Evolutionary conservation across 352 stramenopile genomes (phyloP).

Genomic region (Phytophthora uliginosa): DNA sequence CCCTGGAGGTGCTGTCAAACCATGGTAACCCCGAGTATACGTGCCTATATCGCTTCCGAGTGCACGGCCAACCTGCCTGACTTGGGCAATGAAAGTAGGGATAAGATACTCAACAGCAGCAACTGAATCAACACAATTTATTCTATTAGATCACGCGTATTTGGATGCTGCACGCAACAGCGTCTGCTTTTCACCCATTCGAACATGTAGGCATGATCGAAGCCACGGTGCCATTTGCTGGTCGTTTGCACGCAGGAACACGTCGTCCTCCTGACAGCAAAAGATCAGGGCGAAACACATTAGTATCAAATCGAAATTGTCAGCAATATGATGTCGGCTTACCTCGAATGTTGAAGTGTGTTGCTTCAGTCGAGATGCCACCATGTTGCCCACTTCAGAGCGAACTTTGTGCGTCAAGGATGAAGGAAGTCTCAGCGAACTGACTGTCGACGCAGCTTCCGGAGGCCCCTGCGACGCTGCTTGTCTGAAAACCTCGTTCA

Average conservation of each 20-base stretch:
- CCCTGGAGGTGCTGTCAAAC: constrained; percentile 84
- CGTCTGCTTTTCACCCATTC: constrained; percentile 75
- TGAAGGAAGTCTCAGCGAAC: constrained; percentile 37
- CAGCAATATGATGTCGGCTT: constrained; percentile 4
- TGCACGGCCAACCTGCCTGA: constrained; percentile 71
- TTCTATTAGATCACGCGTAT: constrained; percentile 34
- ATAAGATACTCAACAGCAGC: constrained; percentile 13
- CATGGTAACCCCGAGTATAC: constrained; percentile 89
- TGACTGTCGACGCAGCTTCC: constrained; percentile 6
- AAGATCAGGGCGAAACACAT: not conserved
- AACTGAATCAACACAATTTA: constrained; percentile 36
- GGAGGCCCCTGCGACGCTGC: constrained; percentile 10
- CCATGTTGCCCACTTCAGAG: constrained; percentile 31
- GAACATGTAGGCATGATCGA: constrained; percentile 70
- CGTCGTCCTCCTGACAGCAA: constrained; percentile 43
- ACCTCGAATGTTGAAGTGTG: constrained; percentile 50
- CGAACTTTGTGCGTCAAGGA: constrained; percentile 41
- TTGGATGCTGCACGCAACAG: constrained; percentile 28
- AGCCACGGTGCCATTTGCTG: constrained; percentile 71
- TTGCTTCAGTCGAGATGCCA: constrained; percentile 26
- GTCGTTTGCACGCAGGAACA: constrained; percentile 55
- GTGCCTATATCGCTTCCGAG: constrained; percentile 91
- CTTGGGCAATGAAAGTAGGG: not conserved
- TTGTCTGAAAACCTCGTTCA: constrained; percentile 55
- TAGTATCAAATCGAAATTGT: not conserved